Conservation (phyloP, 2,329 filamentous ascomycete species). For the Colletotrichum spinosum region DNA sequence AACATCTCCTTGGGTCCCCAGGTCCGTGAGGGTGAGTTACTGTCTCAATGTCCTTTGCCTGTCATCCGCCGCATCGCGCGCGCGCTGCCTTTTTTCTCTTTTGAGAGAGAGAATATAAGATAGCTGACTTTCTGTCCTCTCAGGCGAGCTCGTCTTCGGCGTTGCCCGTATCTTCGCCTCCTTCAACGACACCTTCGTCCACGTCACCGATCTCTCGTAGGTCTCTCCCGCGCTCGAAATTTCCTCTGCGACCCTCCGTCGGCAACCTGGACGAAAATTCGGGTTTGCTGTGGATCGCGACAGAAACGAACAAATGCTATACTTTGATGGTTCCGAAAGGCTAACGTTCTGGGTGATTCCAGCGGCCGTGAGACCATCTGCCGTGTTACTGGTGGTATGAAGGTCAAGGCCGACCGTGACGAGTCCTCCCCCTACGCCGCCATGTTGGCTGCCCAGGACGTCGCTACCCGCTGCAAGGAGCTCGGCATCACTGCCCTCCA, state of each 20-base stretch:
- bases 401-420: constrained; percentile 99
- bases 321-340: constrained; percentile 50
- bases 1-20: constrained; percentile 99
- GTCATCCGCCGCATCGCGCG: constrained; percentile 60
- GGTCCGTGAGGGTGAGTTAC: constrained; percentile 85
- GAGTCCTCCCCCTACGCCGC: constrained; percentile 99
- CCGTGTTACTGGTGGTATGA: constrained; percentile 99
- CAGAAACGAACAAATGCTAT: neutral
- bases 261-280: neutral
- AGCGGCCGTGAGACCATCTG: constrained; percentile 99
- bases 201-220: constrained; percentile 98
- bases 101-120: neutral
- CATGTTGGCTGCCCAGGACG: constrained; percentile 99
- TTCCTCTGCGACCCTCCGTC: neutral
- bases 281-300: neutral
- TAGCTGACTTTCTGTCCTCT: constrained; percentile 41
- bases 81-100: constrained; percentile 78
- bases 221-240: constrained; percentile 48
- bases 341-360: constrained; percentile 77
- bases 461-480: constrained; percentile 85
- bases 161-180: constrained; percentile 98
- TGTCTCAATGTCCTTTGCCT: constrained; percentile 48
- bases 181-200: constrained; percentile 94
- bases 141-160: constrained; percentile 97
- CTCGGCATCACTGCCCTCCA: constrained; percentile 89